Evolutionary conservation across 371 early-diverging fungal genomes (phyloP).

Genomic region (Batrachochytrium dendrobatidis): DNA sequence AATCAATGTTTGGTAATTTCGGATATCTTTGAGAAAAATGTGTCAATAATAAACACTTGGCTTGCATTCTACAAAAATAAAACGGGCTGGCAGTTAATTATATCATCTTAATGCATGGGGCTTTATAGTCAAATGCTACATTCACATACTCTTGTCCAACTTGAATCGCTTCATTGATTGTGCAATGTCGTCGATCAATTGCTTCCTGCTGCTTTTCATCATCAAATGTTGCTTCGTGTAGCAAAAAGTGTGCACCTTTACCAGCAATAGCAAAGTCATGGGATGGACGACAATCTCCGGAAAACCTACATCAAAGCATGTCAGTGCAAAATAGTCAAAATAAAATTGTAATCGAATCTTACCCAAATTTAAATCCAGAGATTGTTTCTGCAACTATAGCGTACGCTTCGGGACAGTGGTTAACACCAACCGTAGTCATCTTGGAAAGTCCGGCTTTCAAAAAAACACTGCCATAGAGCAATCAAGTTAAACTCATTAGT

Average conservation of each 20-base stretch:
- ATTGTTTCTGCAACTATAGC: conserved; percentile 61
- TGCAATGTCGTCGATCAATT: conserved; percentile 78
- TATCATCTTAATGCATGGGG: no score
- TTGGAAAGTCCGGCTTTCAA: conserved; percentile 5
- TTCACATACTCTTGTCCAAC: conserved; percentile 59
- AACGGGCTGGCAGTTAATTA: not conserved
- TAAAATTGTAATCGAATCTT: conserved; percentile 14
- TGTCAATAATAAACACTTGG: conserved; percentile 79
- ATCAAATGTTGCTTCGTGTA: conserved; percentile 97
- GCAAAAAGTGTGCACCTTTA: conserved; percentile 51
- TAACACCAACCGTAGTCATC: conserved; percentile 60
- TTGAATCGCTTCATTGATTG: conserved; percentile 79
- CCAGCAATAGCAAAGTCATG: conserved; percentile 66
- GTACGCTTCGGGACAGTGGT: conserved; percentile 76
- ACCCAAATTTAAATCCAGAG: conserved; percentile 63
- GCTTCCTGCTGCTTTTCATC: conserved; percentile 80
- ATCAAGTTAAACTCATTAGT: no score
- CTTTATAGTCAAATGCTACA: not conserved
- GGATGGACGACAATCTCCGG: conserved; percentile 96
- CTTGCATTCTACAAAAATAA: conserved; percentile 57
- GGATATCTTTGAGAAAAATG: conserved; percentile 98
- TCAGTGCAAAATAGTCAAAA: not conserved
- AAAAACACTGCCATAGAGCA: no score
- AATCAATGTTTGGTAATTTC: conserved; percentile 55
- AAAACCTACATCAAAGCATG: conserved; percentile 32